Base-by-base conservation (phyloP, 805 yeast genomes). In the Pichia membranifaciens region DNA sequence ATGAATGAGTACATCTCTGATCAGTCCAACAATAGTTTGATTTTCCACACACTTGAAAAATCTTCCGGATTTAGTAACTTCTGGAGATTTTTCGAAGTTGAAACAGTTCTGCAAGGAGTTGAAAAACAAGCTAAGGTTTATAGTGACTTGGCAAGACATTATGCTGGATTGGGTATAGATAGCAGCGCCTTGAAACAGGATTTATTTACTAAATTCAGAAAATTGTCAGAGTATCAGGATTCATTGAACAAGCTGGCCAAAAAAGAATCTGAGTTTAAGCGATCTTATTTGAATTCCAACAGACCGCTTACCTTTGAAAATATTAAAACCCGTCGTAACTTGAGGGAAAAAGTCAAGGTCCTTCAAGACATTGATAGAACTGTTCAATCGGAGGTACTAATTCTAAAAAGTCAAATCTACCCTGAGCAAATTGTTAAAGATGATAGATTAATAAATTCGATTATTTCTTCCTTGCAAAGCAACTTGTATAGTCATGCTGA, bases 31-130 rank as follows among this genome's bases (percentile, higher is more conserved):
- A 46, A 44, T 1, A 46, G 46, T 4, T 18, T 55, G 10, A 41
- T 52, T 8, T 40, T 28, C 8, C 66, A 65, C 44, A 55, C 66
- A 0, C 31, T 54, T 10, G 51, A 53, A 18, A 45, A 41, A 3
- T 56, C 64, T 2, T 38, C 62, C 5, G 45, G 48, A 12, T 58
- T 49, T 37, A 63, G 65, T 2, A 43, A 52, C 1, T 54, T 45
- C 25, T 66, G 70, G 70, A 62, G 64, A 47, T 47, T 67, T 13
- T 38, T 48, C 44, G 69, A 67, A 45, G 57, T 53, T 5, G 48
- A 44, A 2, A 56, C 57, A 5, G 43, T 67, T 38, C 41, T 45
- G 2, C 36, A 47, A 18, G 43, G 51, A 17, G 51, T 55, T 8
- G 47, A 45, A 3, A 47, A 31, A 29, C 29, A 47, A 4, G 18